Percentiles rank a stretch among this genome's conserved stretches.
These are phyloP conservation scores for Termitomyces bulborhizus DNA, from an alignment of 768 basidiomycete species.

Conservation along the genomic window DNA sequence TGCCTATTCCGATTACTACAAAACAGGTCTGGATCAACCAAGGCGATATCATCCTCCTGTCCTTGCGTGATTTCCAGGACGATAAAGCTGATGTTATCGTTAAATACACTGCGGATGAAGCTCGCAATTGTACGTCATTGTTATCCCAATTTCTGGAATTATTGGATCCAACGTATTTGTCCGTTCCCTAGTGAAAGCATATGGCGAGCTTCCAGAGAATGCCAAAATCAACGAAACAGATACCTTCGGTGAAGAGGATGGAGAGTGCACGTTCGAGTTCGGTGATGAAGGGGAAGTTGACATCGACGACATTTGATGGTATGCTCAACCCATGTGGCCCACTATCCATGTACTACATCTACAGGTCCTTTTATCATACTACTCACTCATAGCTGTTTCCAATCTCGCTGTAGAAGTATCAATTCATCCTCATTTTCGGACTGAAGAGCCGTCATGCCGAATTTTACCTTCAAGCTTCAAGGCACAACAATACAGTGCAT, in stretches of 20 bases:
- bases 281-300: conserved; percentile 86
- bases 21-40: conserved; percentile 99
- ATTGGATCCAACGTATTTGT: background rate
- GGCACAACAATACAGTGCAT: background rate
- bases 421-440: background rate
- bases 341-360: conserved; percentile 7
- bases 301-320: conserved; percentile 77
- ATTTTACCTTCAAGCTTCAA: background rate
- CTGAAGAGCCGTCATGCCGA: background rate
- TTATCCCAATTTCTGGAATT: background rate
- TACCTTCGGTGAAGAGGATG: conserved; percentile 85
- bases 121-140: conserved; percentile 58
- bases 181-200: conserved; percentile 74
- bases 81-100: conserved; percentile 99
- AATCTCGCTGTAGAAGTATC: conserved; percentile 12
- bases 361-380: conserved; percentile 6
- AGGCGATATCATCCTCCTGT: conserved; percentile 92
- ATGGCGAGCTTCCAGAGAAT: conserved; percentile 94
- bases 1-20: background rate
- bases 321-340: conserved; percentile 2
- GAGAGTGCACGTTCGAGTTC: conserved; percentile 86
- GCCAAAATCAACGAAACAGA: conserved; percentile 98
- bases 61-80: conserved; percentile 97
- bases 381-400: conserved; percentile 8
- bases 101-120: conserved; percentile 97